Evolutionary conservation across 2,329 filamentous ascomycete genomes (phyloP), one percentile per base, ranked within the genome.

Genomic region (Arthrocladium fulminans): DNA sequence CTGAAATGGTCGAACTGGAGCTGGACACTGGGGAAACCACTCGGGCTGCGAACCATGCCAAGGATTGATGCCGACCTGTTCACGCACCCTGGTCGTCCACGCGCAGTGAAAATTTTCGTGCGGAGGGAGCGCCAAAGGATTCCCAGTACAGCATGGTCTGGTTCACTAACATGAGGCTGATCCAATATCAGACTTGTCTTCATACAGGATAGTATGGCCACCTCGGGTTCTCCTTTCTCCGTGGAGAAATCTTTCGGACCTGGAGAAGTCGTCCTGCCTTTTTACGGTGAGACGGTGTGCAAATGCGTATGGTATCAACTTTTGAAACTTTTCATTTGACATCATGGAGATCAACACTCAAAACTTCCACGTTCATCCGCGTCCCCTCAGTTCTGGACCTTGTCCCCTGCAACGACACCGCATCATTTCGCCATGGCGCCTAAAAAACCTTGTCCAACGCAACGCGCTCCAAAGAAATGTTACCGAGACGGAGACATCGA

Each of bases 171-270:
- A n/a, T 12, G 32, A 58, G 52, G 48, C 54, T 55, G 54, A 58
- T 57, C 56, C 51, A 53, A 57, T 52, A 45, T 57, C 54, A 54
- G 44, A 49, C 51, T 49, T 35, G 55, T 40, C 51, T 44, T 45
- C 51, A 47, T 24, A 35, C 51, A 51, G 49, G 51, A 50, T 55
- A 54, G 53, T 48, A 51, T 50, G 51, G 48, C 50, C 42, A 46
- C 41, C 29, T 23, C 47, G 13, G 13, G 20, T 24, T 51, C 42
- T 47, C 40, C 55, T 55, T 56, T 57, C 55, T 57, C 55, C 55
- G 51, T 52, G 55, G 55, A 56, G 42, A 22, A 17, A 22, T 22
- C 37, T 20, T 40, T 17, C 22, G 37, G 23, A 40, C n/a, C 9
- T 9, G n/a, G 9, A 10, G 13, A 22, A 40, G 6, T 8, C 17